Conservation (phyloP, 2,329 filamentous ascomycete species). For the Alternaria incomplexa region DNA sequence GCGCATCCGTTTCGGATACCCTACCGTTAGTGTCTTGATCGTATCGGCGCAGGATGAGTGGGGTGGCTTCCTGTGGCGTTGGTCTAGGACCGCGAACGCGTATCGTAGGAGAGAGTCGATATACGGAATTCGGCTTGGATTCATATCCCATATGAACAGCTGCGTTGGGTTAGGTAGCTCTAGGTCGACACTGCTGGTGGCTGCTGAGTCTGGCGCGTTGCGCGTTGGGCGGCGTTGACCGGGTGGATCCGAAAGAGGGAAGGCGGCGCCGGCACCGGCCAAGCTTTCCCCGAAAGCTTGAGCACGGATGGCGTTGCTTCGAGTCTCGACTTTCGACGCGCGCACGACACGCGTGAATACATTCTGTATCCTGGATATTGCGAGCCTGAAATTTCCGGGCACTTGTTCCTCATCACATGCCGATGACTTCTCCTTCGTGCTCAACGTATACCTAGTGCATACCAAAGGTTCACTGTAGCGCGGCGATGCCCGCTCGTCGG, state of each 20-base stretch:
- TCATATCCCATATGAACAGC: background rate
- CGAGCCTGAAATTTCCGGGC: background rate
- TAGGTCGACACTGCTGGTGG: background rate
- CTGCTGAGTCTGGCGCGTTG: background rate
- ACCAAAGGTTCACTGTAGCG: background rate
- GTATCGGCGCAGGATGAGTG: background rate
- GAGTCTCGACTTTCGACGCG: background rate
- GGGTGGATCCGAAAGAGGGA: background rate
- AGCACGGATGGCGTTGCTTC: slow-evolving; percentile 2
- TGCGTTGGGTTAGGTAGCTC: background rate
- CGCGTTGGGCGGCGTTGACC: background rate
- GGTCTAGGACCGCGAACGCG: background rate
- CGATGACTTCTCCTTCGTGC: background rate
- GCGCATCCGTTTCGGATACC: slow-evolving; percentile 52
- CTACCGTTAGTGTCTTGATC: background rate
- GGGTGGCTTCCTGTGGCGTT: background rate
- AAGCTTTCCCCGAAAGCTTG: slow-evolving; percentile 21
- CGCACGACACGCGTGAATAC: background rate
- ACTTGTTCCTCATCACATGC: background rate
- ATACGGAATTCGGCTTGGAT: background rate
- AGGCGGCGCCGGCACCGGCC: background rate
- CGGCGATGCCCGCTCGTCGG: background rate
- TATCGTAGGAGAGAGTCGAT: background rate
- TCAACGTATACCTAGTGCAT: background rate
- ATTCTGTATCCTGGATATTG: background rate